Evolutionary conservation across 2,329 filamentous ascomycete genomes (phyloP).

Genomic region (Fusarium xyrophilum): DNA sequence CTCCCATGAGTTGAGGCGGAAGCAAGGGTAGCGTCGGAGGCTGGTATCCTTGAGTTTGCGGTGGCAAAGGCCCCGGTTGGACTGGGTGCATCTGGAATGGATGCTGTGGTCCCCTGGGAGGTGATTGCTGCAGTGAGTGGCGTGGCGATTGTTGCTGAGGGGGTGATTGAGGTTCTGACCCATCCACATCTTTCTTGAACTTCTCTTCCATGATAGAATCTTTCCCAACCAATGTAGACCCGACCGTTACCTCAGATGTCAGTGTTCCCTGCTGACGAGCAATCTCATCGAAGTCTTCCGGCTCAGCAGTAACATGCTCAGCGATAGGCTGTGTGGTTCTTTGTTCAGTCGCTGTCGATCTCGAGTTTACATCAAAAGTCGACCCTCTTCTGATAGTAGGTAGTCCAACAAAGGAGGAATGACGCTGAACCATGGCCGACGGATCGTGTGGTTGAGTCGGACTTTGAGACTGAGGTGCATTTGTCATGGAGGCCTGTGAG

Average conservation of each 20-base stretch:
- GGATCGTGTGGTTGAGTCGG: slow-evolving; percentile 10
- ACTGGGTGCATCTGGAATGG: slow-evolving; percentile 32
- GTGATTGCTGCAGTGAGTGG: slow-evolving; percentile 7
- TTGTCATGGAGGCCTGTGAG: background rate
- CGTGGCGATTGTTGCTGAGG: slow-evolving; percentile 12
- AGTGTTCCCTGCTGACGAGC: slow-evolving; percentile 30
- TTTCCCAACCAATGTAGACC: slow-evolving; percentile 31
- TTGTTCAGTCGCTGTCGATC: slow-evolving; percentile 43
- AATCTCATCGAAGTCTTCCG: slow-evolving; percentile 37
- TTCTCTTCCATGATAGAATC: slow-evolving; percentile 29
- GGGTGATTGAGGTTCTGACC: slow-evolving; percentile 8
- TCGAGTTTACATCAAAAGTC: slow-evolving; percentile 56
- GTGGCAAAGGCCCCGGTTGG: slow-evolving; percentile 9
- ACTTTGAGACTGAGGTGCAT: slow-evolving; percentile 14
- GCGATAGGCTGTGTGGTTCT: slow-evolving; percentile 46
- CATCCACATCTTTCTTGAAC: slow-evolving; percentile 21
- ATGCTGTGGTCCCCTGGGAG: slow-evolving; percentile 22
- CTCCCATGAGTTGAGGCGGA: slow-evolving; percentile 32
- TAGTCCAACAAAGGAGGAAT: slow-evolving; percentile 62
- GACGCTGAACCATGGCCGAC: slow-evolving; percentile 48
- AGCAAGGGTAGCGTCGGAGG: slow-evolving; percentile 36
- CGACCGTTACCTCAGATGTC: slow-evolving; percentile 31
- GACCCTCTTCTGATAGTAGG: slow-evolving; percentile 66
- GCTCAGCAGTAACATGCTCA: slow-evolving; percentile 45
- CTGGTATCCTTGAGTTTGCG: slow-evolving; percentile 16